Evolutionary conservation across 2,329 filamentous ascomycete genomes (phyloP).

Genomic region (Claviceps pazoutovae): DNA sequence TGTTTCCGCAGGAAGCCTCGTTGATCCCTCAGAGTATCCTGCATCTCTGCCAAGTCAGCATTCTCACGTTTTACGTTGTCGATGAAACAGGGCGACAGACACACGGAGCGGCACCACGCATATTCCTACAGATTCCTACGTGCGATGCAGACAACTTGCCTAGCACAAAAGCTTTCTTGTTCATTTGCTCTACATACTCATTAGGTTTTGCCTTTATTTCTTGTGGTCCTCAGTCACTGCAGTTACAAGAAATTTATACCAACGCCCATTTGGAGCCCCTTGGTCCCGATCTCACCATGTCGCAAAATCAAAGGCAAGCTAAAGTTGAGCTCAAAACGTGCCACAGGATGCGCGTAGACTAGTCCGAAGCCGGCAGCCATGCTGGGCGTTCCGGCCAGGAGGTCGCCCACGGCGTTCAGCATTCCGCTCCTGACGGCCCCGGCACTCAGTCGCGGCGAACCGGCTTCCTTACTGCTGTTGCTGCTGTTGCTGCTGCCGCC

Average conservation of each 20-base stretch:
- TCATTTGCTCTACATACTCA: background rate
- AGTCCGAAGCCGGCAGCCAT: constrained; percentile 76
- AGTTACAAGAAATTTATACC: constrained; percentile 83
- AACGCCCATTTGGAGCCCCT: constrained; percentile 89
- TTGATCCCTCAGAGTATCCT: background rate
- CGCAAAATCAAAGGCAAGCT: constrained; percentile 72
- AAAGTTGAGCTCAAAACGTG: constrained; percentile 92
- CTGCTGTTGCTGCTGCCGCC: constrained; percentile 11
- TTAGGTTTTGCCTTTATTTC: background rate
- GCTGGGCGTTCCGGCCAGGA: constrained; percentile 67
- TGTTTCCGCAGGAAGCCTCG: background rate
- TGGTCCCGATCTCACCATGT: constrained; percentile 73
- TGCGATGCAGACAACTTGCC: no score
- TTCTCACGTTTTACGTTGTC: no score
- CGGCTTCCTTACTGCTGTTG: constrained; percentile 30
- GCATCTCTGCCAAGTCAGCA: no score
- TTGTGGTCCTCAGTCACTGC: background rate
- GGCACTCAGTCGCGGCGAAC: constrained; percentile 21
- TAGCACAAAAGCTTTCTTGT: no score
- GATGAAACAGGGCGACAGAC: background rate
- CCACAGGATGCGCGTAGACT: constrained; percentile 88
- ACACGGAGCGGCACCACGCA: background rate
- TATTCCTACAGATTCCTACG: background rate
- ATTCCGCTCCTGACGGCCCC: constrained; percentile 39
- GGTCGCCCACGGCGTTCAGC: constrained; percentile 48